These are phyloP conservation scores for Hansfordia pulvinata DNA, from an alignment of 2,329 filamentous ascomycete genomes.

Conservation along the genomic window DNA sequence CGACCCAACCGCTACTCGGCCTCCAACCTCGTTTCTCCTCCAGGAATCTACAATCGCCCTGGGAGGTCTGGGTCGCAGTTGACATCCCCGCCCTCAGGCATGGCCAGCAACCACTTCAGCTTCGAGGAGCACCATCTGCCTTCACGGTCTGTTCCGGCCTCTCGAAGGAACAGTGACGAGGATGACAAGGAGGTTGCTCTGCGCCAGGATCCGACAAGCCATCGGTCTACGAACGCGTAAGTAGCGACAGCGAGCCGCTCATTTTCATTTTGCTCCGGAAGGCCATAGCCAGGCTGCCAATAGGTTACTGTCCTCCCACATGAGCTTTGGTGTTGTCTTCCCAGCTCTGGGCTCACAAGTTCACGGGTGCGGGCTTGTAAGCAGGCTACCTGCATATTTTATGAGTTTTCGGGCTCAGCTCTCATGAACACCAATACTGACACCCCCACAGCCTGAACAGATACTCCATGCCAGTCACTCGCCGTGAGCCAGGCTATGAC, in stretches of 20 bases:
- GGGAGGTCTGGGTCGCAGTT: slow-evolving; percentile 68
- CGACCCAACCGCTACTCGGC: slow-evolving; percentile 81
- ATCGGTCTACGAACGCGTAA: slow-evolving; percentile 67
- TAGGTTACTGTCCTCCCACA: too few relatives aligned
- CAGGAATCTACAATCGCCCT: slow-evolving; percentile 59
- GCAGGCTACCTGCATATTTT: too few relatives aligned
- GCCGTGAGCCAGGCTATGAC: slow-evolving; percentile 54
- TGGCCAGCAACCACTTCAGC: slow-evolving; percentile 36
- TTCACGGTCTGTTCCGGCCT: slow-evolving; percentile 75
- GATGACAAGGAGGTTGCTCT: slow-evolving; percentile 73
- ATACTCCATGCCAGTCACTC: slow-evolving; percentile 85
- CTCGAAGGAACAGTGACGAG: slow-evolving; percentile 81
- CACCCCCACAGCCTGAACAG: slow-evolving; percentile 54
- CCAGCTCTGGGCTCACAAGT: too few relatives aligned
- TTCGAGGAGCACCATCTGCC: slow-evolving; percentile 55
- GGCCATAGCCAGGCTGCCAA: too few relatives aligned
- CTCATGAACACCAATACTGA: slow-evolving; percentile 2
- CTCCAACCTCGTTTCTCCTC: slow-evolving; percentile 73
- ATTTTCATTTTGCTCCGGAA: slow-evolving; percentile 4
- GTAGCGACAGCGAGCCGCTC: too few relatives aligned
- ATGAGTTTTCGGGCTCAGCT: neutral
- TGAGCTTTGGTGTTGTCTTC: too few relatives aligned
- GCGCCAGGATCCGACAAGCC: slow-evolving; percentile 54
- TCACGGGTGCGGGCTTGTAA: too few relatives aligned
- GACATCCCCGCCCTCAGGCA: slow-evolving; percentile 59